These are phyloP conservation scores for Chlorophyllum brunneum DNA, from an alignment of 768 basidiomycete species.

Conservation along the genomic window DNA sequence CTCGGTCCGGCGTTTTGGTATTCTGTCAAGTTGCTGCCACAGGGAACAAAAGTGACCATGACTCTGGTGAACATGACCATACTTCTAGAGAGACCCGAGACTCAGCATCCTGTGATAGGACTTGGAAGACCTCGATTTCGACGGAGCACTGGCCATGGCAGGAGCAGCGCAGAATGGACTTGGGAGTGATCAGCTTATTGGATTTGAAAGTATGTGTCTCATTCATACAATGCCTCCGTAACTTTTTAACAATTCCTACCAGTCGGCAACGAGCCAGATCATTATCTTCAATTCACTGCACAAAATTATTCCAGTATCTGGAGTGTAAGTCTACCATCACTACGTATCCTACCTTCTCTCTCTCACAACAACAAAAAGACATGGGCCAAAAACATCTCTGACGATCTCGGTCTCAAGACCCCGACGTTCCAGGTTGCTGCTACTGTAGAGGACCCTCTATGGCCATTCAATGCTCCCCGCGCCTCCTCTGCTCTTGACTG, in stretches of 20 bases:
- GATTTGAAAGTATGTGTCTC: constrained; percentile 40
- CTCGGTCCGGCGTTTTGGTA: constrained; percentile 50
- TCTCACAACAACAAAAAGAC: constrained; percentile 23
- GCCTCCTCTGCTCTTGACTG: constrained; percentile 44
- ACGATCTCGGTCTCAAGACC: constrained; percentile 18
- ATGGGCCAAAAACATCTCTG: constrained; percentile 47
- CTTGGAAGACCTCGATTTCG: constrained; percentile 38
- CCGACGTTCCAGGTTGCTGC: constrained; percentile 48
- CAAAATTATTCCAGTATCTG: constrained; percentile 41
- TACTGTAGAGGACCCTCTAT: constrained; percentile 47
- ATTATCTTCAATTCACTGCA: constrained; percentile 40
- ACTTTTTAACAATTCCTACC: background rate
- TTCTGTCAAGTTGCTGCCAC: constrained; percentile 39
- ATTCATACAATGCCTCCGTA: background rate
- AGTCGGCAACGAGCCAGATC: constrained; percentile 58
- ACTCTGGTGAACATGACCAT: constrained; percentile 31
- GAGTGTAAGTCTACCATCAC: constrained; percentile 30
- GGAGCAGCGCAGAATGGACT: constrained; percentile 37
- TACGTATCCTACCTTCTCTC: background rate
- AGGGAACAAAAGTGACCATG: constrained; percentile 44
- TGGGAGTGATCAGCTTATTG: constrained; percentile 30
- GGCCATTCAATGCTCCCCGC: constrained; percentile 43
- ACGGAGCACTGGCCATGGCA: constrained; percentile 40
- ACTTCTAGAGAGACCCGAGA: background rate
- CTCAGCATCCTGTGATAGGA: constrained; percentile 28